Percentiles rank a stretch among this genome's conserved stretches.
Conservation (phyloP, 345 rosid genomes). For the Aquilaria sinensis region DNA sequence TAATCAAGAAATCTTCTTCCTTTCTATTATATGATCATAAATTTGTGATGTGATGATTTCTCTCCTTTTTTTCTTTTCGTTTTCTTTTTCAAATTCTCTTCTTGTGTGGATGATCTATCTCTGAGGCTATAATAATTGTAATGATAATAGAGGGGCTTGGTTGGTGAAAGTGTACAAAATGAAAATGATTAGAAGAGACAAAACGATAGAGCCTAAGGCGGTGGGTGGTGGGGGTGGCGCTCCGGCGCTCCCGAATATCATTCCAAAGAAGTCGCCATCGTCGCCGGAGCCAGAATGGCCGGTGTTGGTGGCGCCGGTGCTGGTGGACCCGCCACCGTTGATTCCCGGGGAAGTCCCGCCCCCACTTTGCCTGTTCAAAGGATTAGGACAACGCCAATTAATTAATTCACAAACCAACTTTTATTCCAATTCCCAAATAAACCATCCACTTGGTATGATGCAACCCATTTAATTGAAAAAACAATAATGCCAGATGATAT, state of each 20-base stretch:
- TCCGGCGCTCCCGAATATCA: conserved; percentile 61
- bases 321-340: conserved; percentile 31
- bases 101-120: neutral
- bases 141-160: conserved; percentile 26
- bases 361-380: conserved; percentile 37
- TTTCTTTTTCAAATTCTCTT: too few relatives aligned
- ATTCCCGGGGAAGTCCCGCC: conserved; percentile 44
- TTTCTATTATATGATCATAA: conserved; percentile 1
- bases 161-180: conserved; percentile 27
- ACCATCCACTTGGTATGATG: too few relatives aligned
- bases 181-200: conserved; percentile 42
- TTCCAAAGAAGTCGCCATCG: conserved; percentile 43
- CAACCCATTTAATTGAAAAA: too few relatives aligned
- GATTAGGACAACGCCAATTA: neutral
- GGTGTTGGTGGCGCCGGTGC: conserved; percentile 25
- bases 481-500: too few relatives aligned
- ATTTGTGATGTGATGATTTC: neutral
- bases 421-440: too few relatives aligned
- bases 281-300: conserved; percentile 20
- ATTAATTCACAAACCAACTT: conserved; percentile 5
- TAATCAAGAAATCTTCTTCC: neutral
- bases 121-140: conserved; percentile 31
- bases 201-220: conserved; percentile 22
- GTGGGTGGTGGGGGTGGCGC: conserved; percentile 20
- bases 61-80: neutral